phyloP scores from a whole-genome alignment of 257 asterid genomes.

The Marsdenia floribunda region DNA sequence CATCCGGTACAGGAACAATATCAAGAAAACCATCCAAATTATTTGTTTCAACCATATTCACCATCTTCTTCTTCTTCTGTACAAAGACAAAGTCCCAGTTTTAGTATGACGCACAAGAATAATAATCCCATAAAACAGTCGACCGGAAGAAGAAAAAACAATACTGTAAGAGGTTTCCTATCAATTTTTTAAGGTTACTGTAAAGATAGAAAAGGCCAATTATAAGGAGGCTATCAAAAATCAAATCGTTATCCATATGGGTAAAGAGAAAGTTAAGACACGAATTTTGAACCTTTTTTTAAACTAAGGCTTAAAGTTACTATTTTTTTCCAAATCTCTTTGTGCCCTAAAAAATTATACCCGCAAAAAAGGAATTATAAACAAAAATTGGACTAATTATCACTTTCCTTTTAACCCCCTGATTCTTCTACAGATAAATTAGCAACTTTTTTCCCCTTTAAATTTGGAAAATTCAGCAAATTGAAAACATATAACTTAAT shows the following conservation, averaged over 20 bases:
- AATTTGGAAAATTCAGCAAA: background rate
- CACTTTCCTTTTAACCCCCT: conserved; percentile 8
- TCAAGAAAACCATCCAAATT: conserved; percentile 40
- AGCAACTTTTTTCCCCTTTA: background rate
- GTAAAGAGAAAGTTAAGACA: background rate
- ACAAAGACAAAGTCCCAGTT: conserved; percentile 6
- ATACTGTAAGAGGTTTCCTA: background rate
- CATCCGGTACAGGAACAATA: conserved; percentile 20
- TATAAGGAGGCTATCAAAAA: conserved; percentile 2
- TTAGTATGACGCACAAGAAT: conserved; percentile 5
- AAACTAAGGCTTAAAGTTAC: conserved; percentile 13
- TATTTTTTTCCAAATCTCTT: conserved; percentile 14
- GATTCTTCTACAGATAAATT: background rate
- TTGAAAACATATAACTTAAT: background rate
- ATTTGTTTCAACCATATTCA: conserved; percentile 47
- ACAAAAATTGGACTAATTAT: conserved; percentile 21
- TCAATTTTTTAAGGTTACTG: background rate
- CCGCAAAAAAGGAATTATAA: conserved; percentile 22
- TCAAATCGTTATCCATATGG: conserved; percentile 13
- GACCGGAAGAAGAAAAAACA: conserved; percentile 2
- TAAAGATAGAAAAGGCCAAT: conserved; percentile 2
- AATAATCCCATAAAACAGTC: conserved; percentile 2
- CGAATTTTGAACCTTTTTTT: background rate
- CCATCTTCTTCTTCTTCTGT: conserved; percentile 36
- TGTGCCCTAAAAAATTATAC: conserved; percentile 13